These are phyloP conservation scores for Spathaspora sp. DNA, from an alignment of 1,139 yeast genomes.

Conservation along the genomic window DNA sequence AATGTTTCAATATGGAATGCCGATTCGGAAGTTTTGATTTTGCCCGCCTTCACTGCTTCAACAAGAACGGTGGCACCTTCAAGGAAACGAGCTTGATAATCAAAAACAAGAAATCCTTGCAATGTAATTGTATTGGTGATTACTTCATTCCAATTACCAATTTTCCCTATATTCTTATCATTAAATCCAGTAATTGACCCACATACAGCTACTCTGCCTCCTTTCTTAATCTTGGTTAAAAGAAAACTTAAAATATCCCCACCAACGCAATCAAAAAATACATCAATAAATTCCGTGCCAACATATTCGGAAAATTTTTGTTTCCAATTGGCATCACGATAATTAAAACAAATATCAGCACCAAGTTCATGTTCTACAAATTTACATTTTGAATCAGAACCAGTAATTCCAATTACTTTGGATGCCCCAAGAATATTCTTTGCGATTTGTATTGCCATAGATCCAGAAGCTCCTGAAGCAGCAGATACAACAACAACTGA, in stretches of 20 bases:
- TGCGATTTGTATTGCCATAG: constrained; percentile 60
- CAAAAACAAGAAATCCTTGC: constrained; percentile 48
- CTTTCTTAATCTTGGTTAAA: constrained; percentile 37
- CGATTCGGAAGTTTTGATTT: constrained; percentile 28
- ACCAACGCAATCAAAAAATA: constrained; percentile 62
- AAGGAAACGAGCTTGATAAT: constrained; percentile 30
- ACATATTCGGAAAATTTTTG: constrained; percentile 43
- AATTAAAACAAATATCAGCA: constrained; percentile 54
- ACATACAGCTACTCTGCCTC: constrained; percentile 54
- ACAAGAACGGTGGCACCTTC: constrained; percentile 35
- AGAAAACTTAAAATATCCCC: constrained; percentile 56
- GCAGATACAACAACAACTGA: constrained; percentile 54
- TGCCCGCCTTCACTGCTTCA: constrained; percentile 39
- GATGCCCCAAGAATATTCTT: constrained; percentile 47
- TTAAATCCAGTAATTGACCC: constrained; percentile 65
- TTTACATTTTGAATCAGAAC: constrained; percentile 55
- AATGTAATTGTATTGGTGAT: constrained; percentile 48
- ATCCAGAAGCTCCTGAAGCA: constrained; percentile 72
- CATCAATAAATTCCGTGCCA: constrained; percentile 45
- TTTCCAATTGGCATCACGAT: constrained; percentile 46
- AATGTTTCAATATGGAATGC: constrained; percentile 27
- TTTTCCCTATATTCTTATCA: constrained; percentile 30
- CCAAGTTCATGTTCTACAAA: constrained; percentile 58
- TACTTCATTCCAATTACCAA: constrained; percentile 42
- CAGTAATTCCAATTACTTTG: constrained; percentile 64